Evolutionary conservation across 176 grass and related monocot species (phyloP).

Genomic region (Cenchrus fungigraminus): DNA sequence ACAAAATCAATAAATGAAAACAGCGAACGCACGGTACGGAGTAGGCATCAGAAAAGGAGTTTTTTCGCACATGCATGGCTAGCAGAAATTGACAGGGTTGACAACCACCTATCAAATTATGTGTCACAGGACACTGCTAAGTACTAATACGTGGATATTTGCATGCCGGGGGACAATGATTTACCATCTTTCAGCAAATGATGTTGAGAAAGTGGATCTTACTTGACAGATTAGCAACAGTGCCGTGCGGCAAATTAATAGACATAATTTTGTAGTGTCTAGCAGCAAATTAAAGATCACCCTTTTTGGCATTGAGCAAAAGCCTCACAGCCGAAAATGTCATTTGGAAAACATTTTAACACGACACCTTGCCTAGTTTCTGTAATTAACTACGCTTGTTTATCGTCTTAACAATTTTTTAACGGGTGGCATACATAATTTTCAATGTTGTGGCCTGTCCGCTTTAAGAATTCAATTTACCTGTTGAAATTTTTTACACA

Average conservation of each 20-base stretch:
- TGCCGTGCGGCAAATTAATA: background rate
- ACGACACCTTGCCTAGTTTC: background rate
- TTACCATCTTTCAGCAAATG: background rate
- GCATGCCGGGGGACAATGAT: background rate
- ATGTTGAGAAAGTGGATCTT: background rate
- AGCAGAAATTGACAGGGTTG: background rate
- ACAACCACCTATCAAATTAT: background rate
- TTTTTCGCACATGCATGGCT: background rate
- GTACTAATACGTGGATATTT: background rate
- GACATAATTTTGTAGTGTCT: background rate
- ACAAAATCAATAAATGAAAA: slow-evolving; percentile 1
- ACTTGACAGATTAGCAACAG: background rate
- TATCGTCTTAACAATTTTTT: no score
- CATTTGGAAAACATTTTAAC: background rate
- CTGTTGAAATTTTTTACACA: background rate
- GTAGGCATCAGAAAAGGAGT: background rate
- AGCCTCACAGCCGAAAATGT: background rate
- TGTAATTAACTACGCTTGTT: background rate
- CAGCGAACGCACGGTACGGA: background rate
- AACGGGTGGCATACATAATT: background rate
- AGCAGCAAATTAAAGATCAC: background rate
- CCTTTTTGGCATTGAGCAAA: background rate
- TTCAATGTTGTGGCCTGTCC: background rate
- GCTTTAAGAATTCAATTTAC: background rate
- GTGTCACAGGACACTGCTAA: background rate